phyloP scores from a whole-genome alignment of 1,139 yeast species.

The Candida tropicalis region DNA sequence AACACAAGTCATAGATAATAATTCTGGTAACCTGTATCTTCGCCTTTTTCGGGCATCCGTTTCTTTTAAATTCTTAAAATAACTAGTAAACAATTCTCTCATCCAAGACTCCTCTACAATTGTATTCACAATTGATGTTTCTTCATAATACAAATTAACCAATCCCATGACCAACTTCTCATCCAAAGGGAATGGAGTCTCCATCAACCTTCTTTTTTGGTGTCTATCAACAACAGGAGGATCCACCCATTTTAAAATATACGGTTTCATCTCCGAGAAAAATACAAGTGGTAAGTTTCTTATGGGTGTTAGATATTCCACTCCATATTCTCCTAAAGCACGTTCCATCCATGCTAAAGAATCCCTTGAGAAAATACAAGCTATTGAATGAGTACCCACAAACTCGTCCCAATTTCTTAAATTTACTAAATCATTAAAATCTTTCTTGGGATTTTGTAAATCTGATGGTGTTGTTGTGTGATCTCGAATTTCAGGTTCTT shows the following conservation, averaged over 20 bases:
- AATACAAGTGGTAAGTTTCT: slow-evolving; percentile 33
- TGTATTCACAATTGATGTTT: slow-evolving; percentile 19
- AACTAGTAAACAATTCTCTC: slow-evolving; percentile 23
- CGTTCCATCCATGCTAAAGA: slow-evolving; percentile 38
- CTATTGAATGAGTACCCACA: slow-evolving; percentile 43
- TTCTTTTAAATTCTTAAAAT: slow-evolving; percentile 19
- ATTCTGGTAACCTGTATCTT: slow-evolving; percentile 29
- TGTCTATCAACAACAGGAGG: slow-evolving; percentile 30
- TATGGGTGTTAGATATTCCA: slow-evolving; percentile 29
- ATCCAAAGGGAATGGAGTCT: slow-evolving; percentile 33
- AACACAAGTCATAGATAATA: slow-evolving; percentile 35
- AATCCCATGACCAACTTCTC: slow-evolving; percentile 25
- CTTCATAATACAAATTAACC: slow-evolving; percentile 23
- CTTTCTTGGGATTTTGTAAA: not conserved
- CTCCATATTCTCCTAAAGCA: slow-evolving; percentile 27
- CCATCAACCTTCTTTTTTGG: slow-evolving; percentile 22
- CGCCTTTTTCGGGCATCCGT: slow-evolving; percentile 12
- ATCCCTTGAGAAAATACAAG: slow-evolving; percentile 39
- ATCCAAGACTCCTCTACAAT: slow-evolving; percentile 22
- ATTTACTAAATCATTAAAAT: slow-evolving; percentile 6
- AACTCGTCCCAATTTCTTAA: slow-evolving; percentile 22
- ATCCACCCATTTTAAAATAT: slow-evolving; percentile 36
- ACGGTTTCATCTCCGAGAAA: slow-evolving; percentile 22
- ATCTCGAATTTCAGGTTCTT: not conserved
- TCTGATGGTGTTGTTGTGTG: not conserved